phyloP scores from a whole-genome alignment of 2,329 filamentous ascomycete genomes.

The Colletotrichum liaoningense region DNA sequence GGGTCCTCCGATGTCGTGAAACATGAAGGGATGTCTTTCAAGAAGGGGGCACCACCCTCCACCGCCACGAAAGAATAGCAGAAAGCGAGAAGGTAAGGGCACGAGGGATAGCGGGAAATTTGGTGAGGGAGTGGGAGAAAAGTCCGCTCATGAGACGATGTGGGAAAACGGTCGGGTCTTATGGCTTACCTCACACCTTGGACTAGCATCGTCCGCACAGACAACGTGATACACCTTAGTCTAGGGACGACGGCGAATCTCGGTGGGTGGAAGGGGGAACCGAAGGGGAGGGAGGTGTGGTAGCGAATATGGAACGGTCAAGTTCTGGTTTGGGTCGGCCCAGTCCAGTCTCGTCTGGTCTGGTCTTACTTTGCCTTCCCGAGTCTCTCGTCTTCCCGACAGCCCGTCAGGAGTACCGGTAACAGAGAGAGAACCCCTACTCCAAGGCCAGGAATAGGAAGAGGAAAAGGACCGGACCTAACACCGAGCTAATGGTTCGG shows the following conservation, averaged over 20 bases:
- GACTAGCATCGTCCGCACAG: conserved; percentile 18
- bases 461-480: conserved; percentile 14
- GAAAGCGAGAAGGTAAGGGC: background rate
- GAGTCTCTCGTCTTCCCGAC: background rate
- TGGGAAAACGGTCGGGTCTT: conserved; percentile 23
- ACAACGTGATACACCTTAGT: background rate
- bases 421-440: background rate
- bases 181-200: conserved; percentile 14
- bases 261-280: background rate
- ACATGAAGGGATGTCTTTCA: background rate
- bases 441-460: background rate
- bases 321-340: background rate
- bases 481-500: conserved; percentile 22
- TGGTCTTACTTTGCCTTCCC: background rate
- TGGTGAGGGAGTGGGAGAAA: background rate
- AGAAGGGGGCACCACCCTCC: conserved; percentile 1
- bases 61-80: background rate
- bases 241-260: conserved; percentile 10
- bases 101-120: background rate
- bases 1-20: conserved; percentile 22
- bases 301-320: background rate
- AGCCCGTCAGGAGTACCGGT: background rate
- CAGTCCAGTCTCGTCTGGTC: conserved; percentile 1
- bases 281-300: conserved; percentile 5
- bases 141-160: conserved; percentile 19